Evolutionary conservation across 306 rosid species (phyloP).

Genomic region (Vigna trinervia): DNA sequence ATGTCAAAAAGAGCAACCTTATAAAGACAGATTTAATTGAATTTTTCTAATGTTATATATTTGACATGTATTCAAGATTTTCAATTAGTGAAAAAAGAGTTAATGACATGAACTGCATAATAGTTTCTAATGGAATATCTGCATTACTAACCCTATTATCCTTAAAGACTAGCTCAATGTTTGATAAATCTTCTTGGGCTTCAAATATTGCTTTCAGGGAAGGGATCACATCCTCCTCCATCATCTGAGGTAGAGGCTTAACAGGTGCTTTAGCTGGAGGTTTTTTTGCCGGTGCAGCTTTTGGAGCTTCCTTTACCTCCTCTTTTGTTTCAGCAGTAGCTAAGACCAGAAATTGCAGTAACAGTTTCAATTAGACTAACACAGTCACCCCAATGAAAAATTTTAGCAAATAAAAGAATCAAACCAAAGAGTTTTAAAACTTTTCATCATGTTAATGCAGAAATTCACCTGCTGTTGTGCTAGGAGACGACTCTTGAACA

Average conservation of each 20-base stretch:
- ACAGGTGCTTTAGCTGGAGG: slow-evolving; percentile 74
- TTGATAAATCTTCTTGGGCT: slow-evolving; percentile 71
- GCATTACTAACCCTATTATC: slow-evolving; percentile 67
- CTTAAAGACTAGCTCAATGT: slow-evolving; percentile 67
- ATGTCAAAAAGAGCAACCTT: not conserved
- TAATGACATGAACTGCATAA: not conserved
- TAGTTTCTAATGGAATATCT: slow-evolving; percentile 3
- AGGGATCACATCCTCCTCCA: slow-evolving; percentile 95
- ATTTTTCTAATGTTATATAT: not conserved
- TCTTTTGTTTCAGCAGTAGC: slow-evolving; percentile 66
- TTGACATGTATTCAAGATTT: not conserved
- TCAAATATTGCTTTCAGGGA: slow-evolving; percentile 71
- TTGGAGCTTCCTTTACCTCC: slow-evolving; percentile 60
- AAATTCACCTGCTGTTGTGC: slow-evolving; percentile 66
- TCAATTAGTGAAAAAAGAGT: not conserved
- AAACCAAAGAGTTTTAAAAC: not conserved
- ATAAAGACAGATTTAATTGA: not conserved
- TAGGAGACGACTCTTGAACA: slow-evolving; percentile 85
- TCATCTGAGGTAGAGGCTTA: slow-evolving; percentile 83
- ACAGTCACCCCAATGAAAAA: not conserved
- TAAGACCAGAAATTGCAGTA: slow-evolving; percentile 35
- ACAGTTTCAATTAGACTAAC: slow-evolving; percentile 1
- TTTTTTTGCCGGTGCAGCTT: slow-evolving; percentile 69
- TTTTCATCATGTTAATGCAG: slow-evolving; percentile 14
- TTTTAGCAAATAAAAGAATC: not conserved